Percentiles rank a stretch among this genome's conserved stretches.
These are phyloP conservation scores for Neurospora sp. DNA, from an alignment of 495 filamentous ascomycete species.

Conservation along the genomic window DNA sequence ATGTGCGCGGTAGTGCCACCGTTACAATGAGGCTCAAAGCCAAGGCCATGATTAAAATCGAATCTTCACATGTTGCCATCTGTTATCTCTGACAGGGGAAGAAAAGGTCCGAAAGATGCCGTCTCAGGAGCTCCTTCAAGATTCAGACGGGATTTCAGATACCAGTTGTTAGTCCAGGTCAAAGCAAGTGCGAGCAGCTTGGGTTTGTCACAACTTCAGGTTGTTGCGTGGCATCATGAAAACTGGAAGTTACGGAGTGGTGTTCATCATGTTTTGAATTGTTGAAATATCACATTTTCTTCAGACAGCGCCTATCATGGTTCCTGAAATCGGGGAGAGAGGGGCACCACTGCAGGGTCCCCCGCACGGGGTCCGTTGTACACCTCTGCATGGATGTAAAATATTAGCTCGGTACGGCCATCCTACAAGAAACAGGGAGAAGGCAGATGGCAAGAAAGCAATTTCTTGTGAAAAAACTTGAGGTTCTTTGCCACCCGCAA, in stretches of 20 bases:
- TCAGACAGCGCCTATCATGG: background rate
- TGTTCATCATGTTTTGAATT: background rate
- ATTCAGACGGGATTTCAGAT: background rate
- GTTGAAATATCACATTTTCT: background rate
- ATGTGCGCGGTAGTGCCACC: background rate
- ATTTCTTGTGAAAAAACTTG: too few relatives aligned
- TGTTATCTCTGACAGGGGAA: background rate
- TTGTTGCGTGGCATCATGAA: background rate
- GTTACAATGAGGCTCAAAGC: background rate
- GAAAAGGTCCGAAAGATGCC: background rate
- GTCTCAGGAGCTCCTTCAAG: too few relatives aligned
- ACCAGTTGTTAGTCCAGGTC: background rate
- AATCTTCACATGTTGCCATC: background rate
- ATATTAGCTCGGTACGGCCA: too few relatives aligned
- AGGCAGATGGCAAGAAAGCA: too few relatives aligned
- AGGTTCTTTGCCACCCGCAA: too few relatives aligned
- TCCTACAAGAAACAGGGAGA: too few relatives aligned
- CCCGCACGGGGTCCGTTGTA: background rate
- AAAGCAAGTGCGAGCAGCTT: background rate
- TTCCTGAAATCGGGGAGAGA: background rate
- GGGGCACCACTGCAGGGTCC: background rate
- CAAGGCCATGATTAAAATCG: background rate
- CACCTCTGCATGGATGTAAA: too few relatives aligned
- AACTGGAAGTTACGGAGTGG: background rate
- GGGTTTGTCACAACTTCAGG: background rate